A percentile compares a stretch with the other conserved stretches of the same genome.
Conservation (phyloP, 2,329 filamentous ascomycete genomes). For the Pseudogymnoascus destructans region DNA sequence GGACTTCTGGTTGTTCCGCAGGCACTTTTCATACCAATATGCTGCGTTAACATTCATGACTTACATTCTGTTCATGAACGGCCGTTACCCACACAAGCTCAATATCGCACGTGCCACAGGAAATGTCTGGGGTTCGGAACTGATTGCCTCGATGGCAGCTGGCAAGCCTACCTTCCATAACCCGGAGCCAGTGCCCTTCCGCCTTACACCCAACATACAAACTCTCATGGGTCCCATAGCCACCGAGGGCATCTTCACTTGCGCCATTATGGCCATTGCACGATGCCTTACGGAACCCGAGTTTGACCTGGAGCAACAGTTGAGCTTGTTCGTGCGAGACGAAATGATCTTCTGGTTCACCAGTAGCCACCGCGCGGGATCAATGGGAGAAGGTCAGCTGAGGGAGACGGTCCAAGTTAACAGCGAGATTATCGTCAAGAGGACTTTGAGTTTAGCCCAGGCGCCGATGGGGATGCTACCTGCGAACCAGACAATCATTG, state of each 20-base stretch:
- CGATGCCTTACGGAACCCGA: conserved; percentile 83
- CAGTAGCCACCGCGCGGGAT: conserved; percentile 50
- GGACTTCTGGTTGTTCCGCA: conserved; percentile 97
- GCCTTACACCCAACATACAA: conserved; percentile 90
- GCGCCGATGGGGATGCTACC: conserved; percentile 62
- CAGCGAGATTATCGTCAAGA: conserved; percentile 82
- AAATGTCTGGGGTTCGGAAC: conserved; percentile 91
- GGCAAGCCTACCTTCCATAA: conserved; percentile 87
- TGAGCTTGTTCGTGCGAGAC: conserved; percentile 89
- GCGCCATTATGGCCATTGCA: conserved; percentile 90
- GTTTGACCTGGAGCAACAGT: conserved; percentile 83
- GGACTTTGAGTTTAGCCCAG: conserved; percentile 73
- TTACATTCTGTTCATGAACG: conserved; percentile 94
- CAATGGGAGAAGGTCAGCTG: conserved; percentile 50
- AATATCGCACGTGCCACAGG: conserved; percentile 77
- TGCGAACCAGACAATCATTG: conserved; percentile 93
- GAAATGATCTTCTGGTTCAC: conserved; percentile 98
- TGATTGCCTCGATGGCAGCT: conserved; percentile 79
- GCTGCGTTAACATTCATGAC: conserved; percentile 96
- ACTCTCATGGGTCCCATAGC: conserved; percentile 91
- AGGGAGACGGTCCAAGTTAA: conserved; percentile 70
- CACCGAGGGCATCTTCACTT: conserved; percentile 92
- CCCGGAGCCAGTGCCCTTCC: conserved; percentile 90
- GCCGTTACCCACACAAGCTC: conserved; percentile 90
- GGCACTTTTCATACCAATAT: conserved; percentile 92